These are phyloP conservation scores for Pinus tabuliformis DNA, from an alignment of 75 land plant genomes.

Conservation along the genomic window DNA sequence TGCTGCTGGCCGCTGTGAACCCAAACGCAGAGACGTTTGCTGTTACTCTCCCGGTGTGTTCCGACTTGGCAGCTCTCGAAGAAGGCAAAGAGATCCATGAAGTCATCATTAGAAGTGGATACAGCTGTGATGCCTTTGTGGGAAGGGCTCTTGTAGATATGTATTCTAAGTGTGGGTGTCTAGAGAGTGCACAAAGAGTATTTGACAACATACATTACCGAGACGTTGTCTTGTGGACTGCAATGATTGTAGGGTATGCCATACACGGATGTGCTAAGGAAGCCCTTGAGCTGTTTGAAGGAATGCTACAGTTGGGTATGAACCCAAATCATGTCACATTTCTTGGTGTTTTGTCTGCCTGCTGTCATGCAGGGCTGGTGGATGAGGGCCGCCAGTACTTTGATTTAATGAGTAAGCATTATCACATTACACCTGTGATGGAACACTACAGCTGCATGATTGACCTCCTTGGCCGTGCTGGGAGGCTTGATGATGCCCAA, in stretches of 20 bases:
- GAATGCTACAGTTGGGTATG: conserved; percentile 31
- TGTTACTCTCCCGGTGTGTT: not conserved
- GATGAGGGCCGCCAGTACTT: conserved; percentile 41
- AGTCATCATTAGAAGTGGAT: not conserved
- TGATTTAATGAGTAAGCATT: conserved; percentile 29
- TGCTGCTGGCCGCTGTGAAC: conserved; percentile 4
- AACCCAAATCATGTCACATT: conserved; percentile 32
- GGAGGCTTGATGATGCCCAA: conserved; percentile 33
- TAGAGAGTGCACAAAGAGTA: conserved; percentile 15
- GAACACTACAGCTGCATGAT: conserved; percentile 73
- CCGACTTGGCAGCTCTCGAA: not conserved
- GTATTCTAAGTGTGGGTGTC: conserved; percentile 23
- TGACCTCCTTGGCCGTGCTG: conserved; percentile 55
- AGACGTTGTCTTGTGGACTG: not conserved
- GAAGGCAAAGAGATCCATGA: conserved; percentile 16
- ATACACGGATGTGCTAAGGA: conserved; percentile 36
- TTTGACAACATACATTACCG: conserved; percentile 20
- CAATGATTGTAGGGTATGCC: conserved; percentile 24
- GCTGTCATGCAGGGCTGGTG: conserved; percentile 64
- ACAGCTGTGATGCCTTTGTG: conserved; percentile 7
- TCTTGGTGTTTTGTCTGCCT: conserved; percentile 46
- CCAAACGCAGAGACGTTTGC: conserved; percentile 3
- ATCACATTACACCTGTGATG: conserved; percentile 28
- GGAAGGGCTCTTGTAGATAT: conserved; percentile 17
- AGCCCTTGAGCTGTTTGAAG: conserved; percentile 36